phyloP scores from a whole-genome alignment of 139 green algal genomes.

The Tetraselmis striata region DNA sequence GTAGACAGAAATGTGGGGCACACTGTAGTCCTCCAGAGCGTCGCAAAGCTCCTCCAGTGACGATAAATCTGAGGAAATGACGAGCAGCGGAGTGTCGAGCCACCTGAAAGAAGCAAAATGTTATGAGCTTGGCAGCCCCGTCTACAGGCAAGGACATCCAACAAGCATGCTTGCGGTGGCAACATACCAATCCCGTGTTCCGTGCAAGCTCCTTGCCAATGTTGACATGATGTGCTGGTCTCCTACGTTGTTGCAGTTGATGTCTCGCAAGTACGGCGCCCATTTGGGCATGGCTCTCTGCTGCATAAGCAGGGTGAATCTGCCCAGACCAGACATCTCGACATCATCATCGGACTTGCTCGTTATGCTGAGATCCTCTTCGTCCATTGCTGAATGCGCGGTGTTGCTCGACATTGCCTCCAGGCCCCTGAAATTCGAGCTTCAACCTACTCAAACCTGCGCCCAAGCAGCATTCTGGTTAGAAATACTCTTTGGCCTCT shows the following conservation, averaged over 20 bases:
- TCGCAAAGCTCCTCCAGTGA: neutral
- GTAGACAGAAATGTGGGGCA: neutral
- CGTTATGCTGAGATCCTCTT: no score
- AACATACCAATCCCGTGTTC: neutral
- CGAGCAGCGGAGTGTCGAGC: neutral
- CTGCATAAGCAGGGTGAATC: neutral
- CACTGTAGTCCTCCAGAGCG: neutral
- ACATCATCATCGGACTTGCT: no score
- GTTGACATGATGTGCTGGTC: neutral
- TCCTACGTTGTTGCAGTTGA: neutral
- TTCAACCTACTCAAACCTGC: no score
- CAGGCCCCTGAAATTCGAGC: no score
- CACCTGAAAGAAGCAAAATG: no score
- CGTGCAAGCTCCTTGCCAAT: neutral
- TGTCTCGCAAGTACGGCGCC: neutral
- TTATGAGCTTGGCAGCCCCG: no score
- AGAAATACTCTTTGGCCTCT: no score
- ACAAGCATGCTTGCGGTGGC: no score
- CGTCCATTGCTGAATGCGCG: no score
- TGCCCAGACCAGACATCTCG: neutral
- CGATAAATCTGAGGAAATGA: neutral
- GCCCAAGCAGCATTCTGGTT: no score
- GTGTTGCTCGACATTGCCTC: no score
- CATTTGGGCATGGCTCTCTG: neutral
- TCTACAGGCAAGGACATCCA: no score